Base-by-base conservation (phyloP, 2,329 filamentous ascomycete genomes). In the Ustilaginoidea virens region DNA sequence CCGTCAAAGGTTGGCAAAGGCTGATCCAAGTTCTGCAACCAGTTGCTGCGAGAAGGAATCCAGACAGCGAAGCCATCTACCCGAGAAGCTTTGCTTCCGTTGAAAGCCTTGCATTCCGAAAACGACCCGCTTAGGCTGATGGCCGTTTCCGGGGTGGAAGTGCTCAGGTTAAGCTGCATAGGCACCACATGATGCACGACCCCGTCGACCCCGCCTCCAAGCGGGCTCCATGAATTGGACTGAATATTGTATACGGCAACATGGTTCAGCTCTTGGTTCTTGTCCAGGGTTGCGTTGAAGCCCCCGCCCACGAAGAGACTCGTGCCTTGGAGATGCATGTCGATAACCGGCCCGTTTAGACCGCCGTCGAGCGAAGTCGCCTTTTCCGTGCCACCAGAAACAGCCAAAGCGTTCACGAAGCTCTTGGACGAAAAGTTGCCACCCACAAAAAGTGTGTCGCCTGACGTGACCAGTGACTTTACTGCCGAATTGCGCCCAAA, bases 131-230 rank as follows among this genome's bases (percentile, higher is more conserved):
- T 87, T 34, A 98, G 61, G 2, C 78, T 74, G 36, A 96, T 66
- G 14, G 79, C 81, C 9, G 69, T 67, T 48, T 93, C 82, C 1
- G 74, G 67, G 12, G 63, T 62, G 21, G 69, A 65, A 13, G 58
- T 57, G 0, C 78, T 86, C 17, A 92, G 55, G 48, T 94, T 96
- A 46, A 96, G 60, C 10, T 67, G 65, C 43, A 96, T 63, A 1
- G 80, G 70, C 12, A 92, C 78, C 31, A 94, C 72, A 28, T 69
- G 66, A 29, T 63, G 59, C 11, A 96, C 86, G 5, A 62, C 61
- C 13, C 86, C 90, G 45, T 92, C 72, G 18, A 98, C 76, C 34
- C 90, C 90, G 19, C 76, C 79, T 23, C 90, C 90, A 5, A 98
- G 64, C 2, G 87, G 53, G 27, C 58, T 61, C 90, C 87, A 98